phyloP scores from a whole-genome alignment of 106 monocot genomes.

The Dendrobium officinale region DNA sequence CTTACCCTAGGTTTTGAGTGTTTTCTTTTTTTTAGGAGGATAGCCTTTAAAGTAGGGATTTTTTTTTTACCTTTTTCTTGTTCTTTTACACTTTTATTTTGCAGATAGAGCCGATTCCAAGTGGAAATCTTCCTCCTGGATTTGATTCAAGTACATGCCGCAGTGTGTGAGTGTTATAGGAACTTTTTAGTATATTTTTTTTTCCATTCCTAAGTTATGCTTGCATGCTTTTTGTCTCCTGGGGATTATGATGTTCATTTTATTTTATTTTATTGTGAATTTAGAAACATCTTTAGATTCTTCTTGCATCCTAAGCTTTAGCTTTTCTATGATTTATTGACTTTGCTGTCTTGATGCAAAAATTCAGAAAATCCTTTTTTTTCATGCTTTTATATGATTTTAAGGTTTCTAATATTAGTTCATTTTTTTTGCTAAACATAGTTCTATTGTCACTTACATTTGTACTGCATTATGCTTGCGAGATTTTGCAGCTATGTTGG shows the following conservation, averaged over 20 bases:
- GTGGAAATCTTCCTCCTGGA: conserved; percentile 95
- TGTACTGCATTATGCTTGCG: neutral
- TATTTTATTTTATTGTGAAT: neutral
- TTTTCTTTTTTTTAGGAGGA: neutral
- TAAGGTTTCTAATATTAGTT: neutral
- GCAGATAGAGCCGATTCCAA: conserved; percentile 96
- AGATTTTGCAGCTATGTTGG: conserved; percentile 46
- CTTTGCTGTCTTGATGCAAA: neutral
- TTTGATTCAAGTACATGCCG: conserved; percentile 97
- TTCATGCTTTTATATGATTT: neutral
- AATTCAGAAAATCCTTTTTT: neutral
- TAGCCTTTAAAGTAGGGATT: neutral
- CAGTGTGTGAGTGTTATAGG: conserved; percentile 89
- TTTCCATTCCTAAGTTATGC: neutral
- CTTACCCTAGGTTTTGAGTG: neutral
- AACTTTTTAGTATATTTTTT: conserved; percentile 19
- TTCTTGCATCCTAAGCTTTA: neutral
- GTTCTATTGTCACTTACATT: neutral
- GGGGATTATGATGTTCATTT: neutral
- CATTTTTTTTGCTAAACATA: neutral
- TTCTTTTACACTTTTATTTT: conserved; percentile 57
- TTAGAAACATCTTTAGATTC: neutral
- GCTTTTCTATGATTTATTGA: neutral
- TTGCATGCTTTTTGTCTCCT: neutral
- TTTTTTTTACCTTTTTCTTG: conserved; percentile 19